These are phyloP conservation scores for Magnolia officinalis DNA, from an alignment of 164 flowering plant species.

Conservation along the genomic window DNA sequence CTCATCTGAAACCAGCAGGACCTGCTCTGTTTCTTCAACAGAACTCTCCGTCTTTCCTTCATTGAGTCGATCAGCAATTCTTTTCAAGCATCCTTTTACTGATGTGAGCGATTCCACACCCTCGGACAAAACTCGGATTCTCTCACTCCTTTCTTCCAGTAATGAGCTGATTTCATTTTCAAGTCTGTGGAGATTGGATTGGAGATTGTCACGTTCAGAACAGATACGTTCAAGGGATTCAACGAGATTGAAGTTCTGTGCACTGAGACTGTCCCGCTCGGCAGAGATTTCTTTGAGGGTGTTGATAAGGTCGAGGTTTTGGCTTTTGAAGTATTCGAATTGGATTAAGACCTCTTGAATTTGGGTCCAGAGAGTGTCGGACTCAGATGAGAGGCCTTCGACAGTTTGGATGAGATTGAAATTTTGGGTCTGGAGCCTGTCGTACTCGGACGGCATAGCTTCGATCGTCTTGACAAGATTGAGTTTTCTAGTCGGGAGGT, in stretches of 20 bases:
- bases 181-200: constrained; percentile 12
- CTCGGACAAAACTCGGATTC: constrained; percentile 10
- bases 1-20: constrained; percentile 18
- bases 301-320: constrained; percentile 8
- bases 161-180: constrained; percentile 14
- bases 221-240: not conserved
- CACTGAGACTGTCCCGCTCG: constrained; percentile 27
- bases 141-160: constrained; percentile 21
- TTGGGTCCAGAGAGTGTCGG: not conserved
- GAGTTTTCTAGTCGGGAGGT: not conserved
- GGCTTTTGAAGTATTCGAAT: not conserved
- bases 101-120: constrained; percentile 17
- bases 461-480: too few species aligned
- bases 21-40: constrained; percentile 7
- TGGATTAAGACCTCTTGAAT: not conserved
- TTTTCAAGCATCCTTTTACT: constrained; percentile 32
- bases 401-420: not conserved
- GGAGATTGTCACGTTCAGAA: constrained; percentile 27
- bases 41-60: constrained; percentile 23
- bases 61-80: constrained; percentile 28
- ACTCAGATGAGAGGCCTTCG: not conserved
- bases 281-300: constrained; percentile 19
- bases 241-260: not conserved
- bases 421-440: too few species aligned
- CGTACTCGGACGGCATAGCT: not conserved